phyloP scores from a whole-genome alignment of 2,329 filamentous ascomycete genomes.

The Talaromyces piceae region DNA sequence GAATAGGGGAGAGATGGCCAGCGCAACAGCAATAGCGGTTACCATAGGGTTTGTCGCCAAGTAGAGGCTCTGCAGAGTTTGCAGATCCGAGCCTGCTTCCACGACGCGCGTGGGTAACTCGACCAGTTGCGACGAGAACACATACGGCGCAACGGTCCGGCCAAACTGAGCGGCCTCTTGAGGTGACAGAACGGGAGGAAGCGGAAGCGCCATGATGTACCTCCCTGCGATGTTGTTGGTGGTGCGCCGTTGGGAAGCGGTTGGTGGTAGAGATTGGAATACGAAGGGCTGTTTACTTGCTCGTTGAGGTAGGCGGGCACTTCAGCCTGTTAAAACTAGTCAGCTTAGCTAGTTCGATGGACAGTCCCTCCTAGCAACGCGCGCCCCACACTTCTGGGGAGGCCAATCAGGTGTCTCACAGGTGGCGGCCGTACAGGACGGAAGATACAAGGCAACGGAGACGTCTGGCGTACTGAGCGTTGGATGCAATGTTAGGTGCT shows the following conservation, averaged over 20 bases:
- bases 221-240: neutral
- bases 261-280: neutral
- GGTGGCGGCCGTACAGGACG: neutral
- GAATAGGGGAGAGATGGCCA: slow-evolving; percentile 65
- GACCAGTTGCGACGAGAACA: slow-evolving; percentile 56
- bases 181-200: slow-evolving; percentile 60
- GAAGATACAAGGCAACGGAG: neutral
- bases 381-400: neutral
- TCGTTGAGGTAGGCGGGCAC: neutral
- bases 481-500: neutral
- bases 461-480: neutral
- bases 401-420: neutral
- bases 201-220: slow-evolving; percentile 53
- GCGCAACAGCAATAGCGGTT: slow-evolving; percentile 62
- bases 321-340: neutral
- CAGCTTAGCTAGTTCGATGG: too few species aligned
- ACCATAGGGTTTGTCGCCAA: slow-evolving; percentile 79
- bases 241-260: neutral
- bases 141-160: slow-evolving; percentile 64
- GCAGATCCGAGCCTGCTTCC: slow-evolving; percentile 52
- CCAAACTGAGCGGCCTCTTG: slow-evolving; percentile 69
- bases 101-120: slow-evolving; percentile 60
- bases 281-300: neutral
- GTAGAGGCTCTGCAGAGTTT: slow-evolving; percentile 64
- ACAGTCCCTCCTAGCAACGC: neutral